Evolutionary conservation across 306 rosid genomes (phyloP).

Genomic region (Prosopis cineraria): DNA sequence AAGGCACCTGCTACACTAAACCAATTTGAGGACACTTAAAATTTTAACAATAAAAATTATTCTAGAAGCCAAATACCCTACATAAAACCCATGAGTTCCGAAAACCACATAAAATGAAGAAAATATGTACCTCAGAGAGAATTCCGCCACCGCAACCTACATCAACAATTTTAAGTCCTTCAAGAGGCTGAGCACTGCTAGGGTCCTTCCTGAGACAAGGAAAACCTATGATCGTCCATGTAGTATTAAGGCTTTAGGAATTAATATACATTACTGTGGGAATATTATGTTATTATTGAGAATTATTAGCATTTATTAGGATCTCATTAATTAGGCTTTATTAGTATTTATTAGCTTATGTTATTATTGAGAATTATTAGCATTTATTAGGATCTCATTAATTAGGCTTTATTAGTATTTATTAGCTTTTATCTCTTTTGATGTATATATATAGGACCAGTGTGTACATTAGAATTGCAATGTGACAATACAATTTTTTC

Average conservation of each 20-base stretch:
- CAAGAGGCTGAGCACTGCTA: conserved; percentile 63
- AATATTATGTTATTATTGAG: too few species aligned
- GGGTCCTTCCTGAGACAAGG: conserved; percentile 80
- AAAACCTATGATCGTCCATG: conserved; percentile 23
- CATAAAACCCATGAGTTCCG: neutral
- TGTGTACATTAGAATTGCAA: too few species aligned
- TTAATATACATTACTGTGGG: neutral
- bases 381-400: too few species aligned
- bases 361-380: too few species aligned
- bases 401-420: too few species aligned
- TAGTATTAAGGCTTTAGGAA: neutral
- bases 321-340: too few species aligned
- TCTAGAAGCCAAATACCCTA: neutral
- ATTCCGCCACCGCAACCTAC: conserved; percentile 99
- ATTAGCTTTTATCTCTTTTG: too few species aligned
- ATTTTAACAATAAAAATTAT: neutral
- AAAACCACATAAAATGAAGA: conserved; percentile 2
- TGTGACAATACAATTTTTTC: too few species aligned
- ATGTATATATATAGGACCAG: too few species aligned
- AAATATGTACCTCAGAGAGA: conserved; percentile 73
- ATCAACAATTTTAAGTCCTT: conserved; percentile 84
- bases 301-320: too few species aligned
- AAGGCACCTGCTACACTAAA: neutral
- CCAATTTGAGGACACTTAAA: neutral
- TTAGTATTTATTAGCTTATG: too few species aligned